These are phyloP conservation scores for Psidium friedrichsthalianum DNA, from an alignment of 345 rosid genomes.

Conservation along the genomic window DNA sequence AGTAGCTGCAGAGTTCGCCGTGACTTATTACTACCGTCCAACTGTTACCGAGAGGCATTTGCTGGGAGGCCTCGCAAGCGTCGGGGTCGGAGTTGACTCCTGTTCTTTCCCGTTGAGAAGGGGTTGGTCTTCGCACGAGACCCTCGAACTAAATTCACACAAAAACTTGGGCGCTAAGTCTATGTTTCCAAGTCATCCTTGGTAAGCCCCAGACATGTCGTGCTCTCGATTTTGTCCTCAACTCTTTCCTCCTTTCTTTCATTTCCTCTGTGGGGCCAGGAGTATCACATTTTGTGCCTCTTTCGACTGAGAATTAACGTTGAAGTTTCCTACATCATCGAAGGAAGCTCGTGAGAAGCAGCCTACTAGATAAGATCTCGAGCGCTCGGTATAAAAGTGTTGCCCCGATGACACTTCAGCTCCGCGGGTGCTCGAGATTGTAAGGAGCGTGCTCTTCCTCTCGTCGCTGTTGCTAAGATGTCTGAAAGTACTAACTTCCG, in stretches of 20 bases:
- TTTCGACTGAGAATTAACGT: slow-evolving; percentile 1
- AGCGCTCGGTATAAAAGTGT: background rate
- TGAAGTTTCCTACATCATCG: slow-evolving; percentile 4
- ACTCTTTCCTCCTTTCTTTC: background rate
- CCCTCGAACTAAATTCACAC: background rate
- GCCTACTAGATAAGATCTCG: background rate
- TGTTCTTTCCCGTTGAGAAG: background rate
- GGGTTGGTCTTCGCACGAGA: slow-evolving; percentile 1
- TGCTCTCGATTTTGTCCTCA: background rate
- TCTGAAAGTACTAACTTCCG: background rate
- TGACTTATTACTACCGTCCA: too few relatives aligned
- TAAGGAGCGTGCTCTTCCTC: background rate
- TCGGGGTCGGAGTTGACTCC: background rate
- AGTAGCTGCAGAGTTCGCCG: too few relatives aligned
- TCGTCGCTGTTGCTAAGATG: background rate
- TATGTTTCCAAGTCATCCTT: background rate
- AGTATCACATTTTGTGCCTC: background rate
- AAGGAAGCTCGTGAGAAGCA: slow-evolving; percentile 25
- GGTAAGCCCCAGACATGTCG: background rate
- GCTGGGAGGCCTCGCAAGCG: background rate
- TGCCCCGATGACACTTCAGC: background rate
- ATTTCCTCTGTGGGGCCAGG: background rate
- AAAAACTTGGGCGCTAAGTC: background rate
- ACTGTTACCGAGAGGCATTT: too few relatives aligned
- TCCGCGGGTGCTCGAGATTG: background rate